A percentile compares a stretch with the other conserved stretches of the same genome.
Evolutionary conservation across 768 basidiomycete genomes (phyloP).

Genomic region (Dioszegia aurantiaca): DNA sequence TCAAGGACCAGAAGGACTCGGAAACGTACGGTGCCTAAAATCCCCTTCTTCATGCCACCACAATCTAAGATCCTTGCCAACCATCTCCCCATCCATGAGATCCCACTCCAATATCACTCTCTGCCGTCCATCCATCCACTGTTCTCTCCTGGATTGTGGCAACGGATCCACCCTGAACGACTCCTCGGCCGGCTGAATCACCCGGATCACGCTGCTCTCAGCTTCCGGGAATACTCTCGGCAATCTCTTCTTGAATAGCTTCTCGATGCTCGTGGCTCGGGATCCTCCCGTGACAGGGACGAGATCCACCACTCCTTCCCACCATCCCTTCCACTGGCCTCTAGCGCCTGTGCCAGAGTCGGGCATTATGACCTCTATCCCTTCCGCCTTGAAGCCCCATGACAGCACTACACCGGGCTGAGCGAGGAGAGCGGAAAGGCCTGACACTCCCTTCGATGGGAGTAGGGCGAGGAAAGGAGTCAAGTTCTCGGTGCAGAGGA

Average conservation of each 20-base stretch:
- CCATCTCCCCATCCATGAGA: conserved; percentile 20
- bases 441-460: conserved; percentile 85
- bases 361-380: conserved; percentile 44
- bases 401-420: conserved; percentile 40
- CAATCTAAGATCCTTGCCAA: conserved; percentile 34
- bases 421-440: conserved; percentile 69
- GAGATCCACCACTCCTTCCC: conserved; percentile 76
- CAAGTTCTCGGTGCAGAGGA: conserved; percentile 95
- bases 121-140: conserved; percentile 35
- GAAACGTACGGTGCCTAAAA: conserved; percentile 39
- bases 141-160: not conserved
- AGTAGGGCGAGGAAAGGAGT: conserved; percentile 93
- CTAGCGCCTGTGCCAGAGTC: not conserved
- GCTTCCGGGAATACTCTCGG: conserved; percentile 44
- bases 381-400: conserved; percentile 46
- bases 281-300: conserved; percentile 51
- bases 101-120: conserved; percentile 34
- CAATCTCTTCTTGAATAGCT: conserved; percentile 34
- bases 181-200: conserved; percentile 25
- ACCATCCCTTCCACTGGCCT: conserved; percentile 56
- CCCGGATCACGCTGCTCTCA: conserved; percentile 23
- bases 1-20: not conserved
- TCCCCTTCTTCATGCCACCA: conserved; percentile 37
- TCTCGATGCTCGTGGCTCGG: conserved; percentile 18
- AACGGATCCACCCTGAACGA: conserved; percentile 9